Evolutionary conservation across 495 filamentous ascomycete species (phyloP), one percentile per base, ranked within the genome.

Genomic region (Pyrenula aspistea): DNA sequence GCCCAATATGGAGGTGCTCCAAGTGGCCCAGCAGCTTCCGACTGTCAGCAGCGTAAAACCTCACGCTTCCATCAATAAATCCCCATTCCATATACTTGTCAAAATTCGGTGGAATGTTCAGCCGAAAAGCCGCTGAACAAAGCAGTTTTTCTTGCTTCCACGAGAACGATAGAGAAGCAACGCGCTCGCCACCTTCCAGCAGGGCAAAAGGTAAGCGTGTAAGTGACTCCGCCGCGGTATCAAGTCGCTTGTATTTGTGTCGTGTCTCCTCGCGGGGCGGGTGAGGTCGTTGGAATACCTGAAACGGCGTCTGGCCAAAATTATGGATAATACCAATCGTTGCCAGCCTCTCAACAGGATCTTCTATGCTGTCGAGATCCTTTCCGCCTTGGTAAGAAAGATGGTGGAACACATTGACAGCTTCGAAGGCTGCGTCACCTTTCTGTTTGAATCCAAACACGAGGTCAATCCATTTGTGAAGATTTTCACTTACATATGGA

Each of bases 241-340:
- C 93, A 2, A 98, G 72, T 51, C 88, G 75, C 56, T 76, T 82
- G 22, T 77, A 70, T 36, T 79, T 81, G n/a, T 80, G 70, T 20
- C 71, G 66, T 23, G 76, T 69, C 49, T 84, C 77, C 61, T 97
- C 91, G 47, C 85, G 79, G 31, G 77, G 66, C 8, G 85, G 81
- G 69, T 98, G 93, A 15, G 84, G 75, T 58, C 85, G 82, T 24
- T 82, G 83, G 68, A 96, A 98, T 20, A 96, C 85, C 68, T 98
- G 93, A 68, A 92, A 83, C 1, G 94, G 94, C 12, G 94, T 98
- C 67, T 98, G 93, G 1, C 93, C 93, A 69, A 98, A 98, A 64
- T 96, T 96, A 70, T 98, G 91, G 58, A 98, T 96, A 63, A 96
- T 95, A 22, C 89, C 88, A 60, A 96, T 96, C 0, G 89, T 91